Percentiles rank a stretch among this genome's conserved stretches.
Evolutionary conservation across 345 rosid species (phyloP).

Genomic region (Ceriops zippeliana): DNA sequence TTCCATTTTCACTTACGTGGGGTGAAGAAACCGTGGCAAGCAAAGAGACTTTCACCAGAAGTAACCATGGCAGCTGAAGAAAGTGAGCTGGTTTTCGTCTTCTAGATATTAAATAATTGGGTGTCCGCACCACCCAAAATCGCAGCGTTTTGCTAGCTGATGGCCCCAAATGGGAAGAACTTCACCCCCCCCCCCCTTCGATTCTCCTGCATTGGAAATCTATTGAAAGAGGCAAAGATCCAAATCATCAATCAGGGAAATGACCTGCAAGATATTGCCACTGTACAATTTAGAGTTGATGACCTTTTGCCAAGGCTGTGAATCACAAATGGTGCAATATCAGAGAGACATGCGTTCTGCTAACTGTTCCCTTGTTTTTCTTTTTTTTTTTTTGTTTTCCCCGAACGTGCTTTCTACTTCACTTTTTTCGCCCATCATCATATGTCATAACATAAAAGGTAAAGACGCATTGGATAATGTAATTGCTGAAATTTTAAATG

Average conservation of each 20-base stretch:
- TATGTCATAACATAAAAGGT: not conserved
- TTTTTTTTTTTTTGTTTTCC: not conserved
- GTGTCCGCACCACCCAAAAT: not conserved
- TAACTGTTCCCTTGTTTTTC: not conserved
- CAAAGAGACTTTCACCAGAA: not conserved
- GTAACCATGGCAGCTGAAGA: not conserved
- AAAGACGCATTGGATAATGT: constrained; percentile 22
- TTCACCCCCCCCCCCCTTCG: not conserved
- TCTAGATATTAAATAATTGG: not conserved
- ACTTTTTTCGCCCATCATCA: not conserved
- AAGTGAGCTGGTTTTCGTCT: not conserved
- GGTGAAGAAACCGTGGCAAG: not conserved
- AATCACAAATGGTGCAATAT: not conserved
- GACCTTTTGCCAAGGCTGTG: not conserved
- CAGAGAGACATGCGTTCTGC: not conserved
- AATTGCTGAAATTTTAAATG: too few relatives aligned
- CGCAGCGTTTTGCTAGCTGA: constrained; percentile 1
- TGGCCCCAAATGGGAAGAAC: not conserved
- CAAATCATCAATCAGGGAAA: not conserved
- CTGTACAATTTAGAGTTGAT: not conserved
- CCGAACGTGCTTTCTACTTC: not conserved
- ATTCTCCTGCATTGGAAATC: not conserved
- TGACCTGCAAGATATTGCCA: not conserved
- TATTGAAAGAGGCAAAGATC: not conserved
- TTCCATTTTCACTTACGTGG: too few relatives aligned